Conservation (phyloP, 1,284 basidiomycete genomes). For the Ustilago vetiveriae region DNA sequence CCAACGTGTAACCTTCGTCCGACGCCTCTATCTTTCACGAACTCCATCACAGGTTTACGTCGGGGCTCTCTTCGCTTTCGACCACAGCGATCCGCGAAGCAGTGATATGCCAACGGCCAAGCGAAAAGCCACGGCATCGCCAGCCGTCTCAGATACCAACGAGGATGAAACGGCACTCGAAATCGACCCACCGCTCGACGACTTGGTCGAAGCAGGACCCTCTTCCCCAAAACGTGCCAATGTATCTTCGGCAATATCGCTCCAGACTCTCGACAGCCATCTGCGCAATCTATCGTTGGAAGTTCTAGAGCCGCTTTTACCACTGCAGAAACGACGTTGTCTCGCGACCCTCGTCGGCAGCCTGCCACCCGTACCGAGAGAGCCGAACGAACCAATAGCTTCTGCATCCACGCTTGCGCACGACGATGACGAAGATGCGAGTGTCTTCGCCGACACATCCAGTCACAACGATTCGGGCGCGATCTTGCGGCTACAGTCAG, state of each 20-base stretch:
- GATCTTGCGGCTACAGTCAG: constrained; percentile 6
- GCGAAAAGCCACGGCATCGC: constrained; percentile 18
- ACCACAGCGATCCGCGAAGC: background rate
- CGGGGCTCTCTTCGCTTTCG: too few relatives aligned
- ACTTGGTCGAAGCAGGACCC: background rate
- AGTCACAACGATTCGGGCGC: background rate
- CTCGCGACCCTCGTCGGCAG: constrained; percentile 25
- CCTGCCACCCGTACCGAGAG: constrained; percentile 10
- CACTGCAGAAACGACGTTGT: constrained; percentile 22
- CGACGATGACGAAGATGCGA: constrained; percentile 10
- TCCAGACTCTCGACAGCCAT: constrained; percentile 4
- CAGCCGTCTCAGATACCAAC: constrained; percentile 4
- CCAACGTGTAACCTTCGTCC: too few relatives aligned
- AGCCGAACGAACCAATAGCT: background rate
- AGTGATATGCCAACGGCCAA: constrained; percentile 13
- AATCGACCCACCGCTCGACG: constrained; percentile 13
- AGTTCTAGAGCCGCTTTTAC: constrained; percentile 8
- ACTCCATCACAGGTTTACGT: too few relatives aligned
- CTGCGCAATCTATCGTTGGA: constrained; percentile 14
- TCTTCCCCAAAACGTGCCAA: constrained; percentile 11
- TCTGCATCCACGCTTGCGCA: background rate
- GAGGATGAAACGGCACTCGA: constrained; percentile 11
- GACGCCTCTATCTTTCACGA: too few relatives aligned
- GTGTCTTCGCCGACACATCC: constrained; percentile 7
- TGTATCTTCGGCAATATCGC: background rate